phyloP scores from a whole-genome alignment of 2,329 filamentous ascomycete species.

The Akanthomyces lecanii region DNA sequence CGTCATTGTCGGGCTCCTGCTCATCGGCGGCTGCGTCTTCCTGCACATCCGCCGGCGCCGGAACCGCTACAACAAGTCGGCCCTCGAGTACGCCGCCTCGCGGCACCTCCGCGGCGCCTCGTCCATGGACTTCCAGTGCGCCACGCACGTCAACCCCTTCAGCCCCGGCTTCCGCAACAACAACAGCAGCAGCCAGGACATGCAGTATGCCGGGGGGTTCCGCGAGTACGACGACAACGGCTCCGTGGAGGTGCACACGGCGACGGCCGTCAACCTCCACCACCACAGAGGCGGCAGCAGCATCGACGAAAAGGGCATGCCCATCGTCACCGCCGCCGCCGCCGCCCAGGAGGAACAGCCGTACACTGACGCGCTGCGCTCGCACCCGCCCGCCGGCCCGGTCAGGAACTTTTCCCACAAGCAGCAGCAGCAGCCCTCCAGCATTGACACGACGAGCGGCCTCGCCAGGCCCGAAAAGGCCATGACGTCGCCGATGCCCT shows the following conservation, averaged over 20 bases:
- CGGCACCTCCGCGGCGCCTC: slow-evolving; percentile 28
- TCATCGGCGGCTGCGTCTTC: slow-evolving; percentile 37
- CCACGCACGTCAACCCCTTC: slow-evolving; percentile 39
- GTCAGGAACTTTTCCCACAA: slow-evolving; percentile 16
- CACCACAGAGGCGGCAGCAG: no score
- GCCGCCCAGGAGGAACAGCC: not conserved
- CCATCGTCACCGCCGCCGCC: not conserved
- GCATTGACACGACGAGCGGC: not conserved
- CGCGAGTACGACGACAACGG: not conserved
- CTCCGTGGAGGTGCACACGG: not conserved
- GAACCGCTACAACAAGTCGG: slow-evolving; percentile 21
- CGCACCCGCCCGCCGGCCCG: slow-evolving; percentile 6
- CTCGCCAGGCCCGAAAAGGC: not conserved
- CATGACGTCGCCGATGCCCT: not conserved
- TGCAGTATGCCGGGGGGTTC: no score
- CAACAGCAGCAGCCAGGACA: slow-evolving; percentile 18
- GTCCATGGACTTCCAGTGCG: slow-evolving; percentile 49
- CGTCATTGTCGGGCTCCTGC: slow-evolving; percentile 34
- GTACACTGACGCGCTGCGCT: slow-evolving; percentile 1
- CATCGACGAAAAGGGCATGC: slow-evolving; percentile 17
- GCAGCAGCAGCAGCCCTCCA: not conserved
- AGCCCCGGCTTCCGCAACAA: slow-evolving; percentile 36
- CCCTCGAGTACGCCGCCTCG: slow-evolving; percentile 15
- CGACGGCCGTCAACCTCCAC: not conserved
- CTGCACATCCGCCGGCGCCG: slow-evolving; percentile 46